Evolutionary conservation across 352 stramenopile species (phyloP), one percentile per base, ranked within the genome.

Genomic region (Globisporangium spinosum): DNA sequence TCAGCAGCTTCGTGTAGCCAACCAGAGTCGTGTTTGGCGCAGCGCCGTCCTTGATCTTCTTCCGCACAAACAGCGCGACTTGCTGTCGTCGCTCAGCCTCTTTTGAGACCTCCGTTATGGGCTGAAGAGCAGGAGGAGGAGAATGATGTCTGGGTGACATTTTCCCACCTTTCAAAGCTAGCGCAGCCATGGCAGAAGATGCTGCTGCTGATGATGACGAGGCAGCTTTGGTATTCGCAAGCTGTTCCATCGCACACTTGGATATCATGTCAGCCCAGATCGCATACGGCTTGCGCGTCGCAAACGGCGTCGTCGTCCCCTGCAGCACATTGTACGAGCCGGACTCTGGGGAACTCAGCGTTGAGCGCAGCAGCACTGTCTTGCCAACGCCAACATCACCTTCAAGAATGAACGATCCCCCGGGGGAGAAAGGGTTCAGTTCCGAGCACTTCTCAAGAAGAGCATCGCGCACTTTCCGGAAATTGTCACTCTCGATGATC

Each of bases 311-410:
- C n/a, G 87, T 86, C 40, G 85, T 93, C 17, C 83, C 84, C 43
- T 89, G 73, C 4, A 91, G 67, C 6, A 95, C 77, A 35, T 86
- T 80, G 64, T 85, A 91, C 25, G 73, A 64, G 3, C 75, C 77
- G 2, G 74, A 74, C 58, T 90, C 77, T 0, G 78, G 82, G 22
- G 72, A 72, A 34, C 77, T 73, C 32, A 94, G 72, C 9, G 86
- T 79, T 4, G 79, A 83, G 53, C 85, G 78, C 54, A 94, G 72
- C n/a, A 96, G 57, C 47, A 91, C 76, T 0, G 83, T 94, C 71
- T 96, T 96, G 27, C 88, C 88, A 23, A 94, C 77, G 10, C 88
- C 88, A 69, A 94, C 94, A 40, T 94, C 88, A 23, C 88, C 88
- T 59, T 96, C 86, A 1, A 96, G 70, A 10, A 96, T 65, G 32